A percentile compares a stretch with the other conserved stretches of the same genome.
Evolutionary conservation across 2,329 filamentous ascomycete genomes (phyloP).

Genomic region (Xylaria sp.): DNA sequence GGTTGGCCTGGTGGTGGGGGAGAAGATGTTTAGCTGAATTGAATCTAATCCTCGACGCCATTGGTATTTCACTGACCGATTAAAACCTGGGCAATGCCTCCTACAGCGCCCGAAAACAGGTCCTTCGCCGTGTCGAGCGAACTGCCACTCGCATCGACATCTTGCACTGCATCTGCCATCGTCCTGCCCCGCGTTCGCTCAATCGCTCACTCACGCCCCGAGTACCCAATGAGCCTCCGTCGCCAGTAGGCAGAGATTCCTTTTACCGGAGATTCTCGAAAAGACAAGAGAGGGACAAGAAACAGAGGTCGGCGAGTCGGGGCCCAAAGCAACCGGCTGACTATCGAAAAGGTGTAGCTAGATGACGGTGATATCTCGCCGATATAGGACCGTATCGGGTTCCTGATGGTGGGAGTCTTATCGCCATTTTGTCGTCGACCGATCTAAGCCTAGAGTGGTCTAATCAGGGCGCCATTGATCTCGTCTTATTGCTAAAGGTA

Average conservation of each 20-base stretch:
- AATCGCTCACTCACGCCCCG: slow-evolving; percentile 13
- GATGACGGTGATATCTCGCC: background rate
- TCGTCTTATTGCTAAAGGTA: no score
- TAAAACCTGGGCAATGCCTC: slow-evolving; percentile 92
- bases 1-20: slow-evolving; percentile 67
- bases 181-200: slow-evolving; percentile 35
- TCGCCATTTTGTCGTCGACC: background rate
- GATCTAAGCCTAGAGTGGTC: no score
- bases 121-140: slow-evolving; percentile 80
- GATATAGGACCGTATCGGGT: slow-evolving; percentile 13
- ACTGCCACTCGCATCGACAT: slow-evolving; percentile 48
- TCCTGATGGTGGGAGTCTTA: background rate
- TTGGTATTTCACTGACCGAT: slow-evolving; percentile 71
- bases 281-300: no score
- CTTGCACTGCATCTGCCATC: slow-evolving; percentile 49
- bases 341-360: background rate
- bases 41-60: no score
- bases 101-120: slow-evolving; percentile 87
- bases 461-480: no score
- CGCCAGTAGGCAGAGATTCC: background rate
- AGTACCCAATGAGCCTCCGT: background rate
- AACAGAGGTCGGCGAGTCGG: background rate
- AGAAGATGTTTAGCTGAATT: slow-evolving; percentile 1
- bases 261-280: background rate
- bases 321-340: background rate